Conservation (phyloP, 116 monocot genomes). For the Posidonia oceanica region DNA sequence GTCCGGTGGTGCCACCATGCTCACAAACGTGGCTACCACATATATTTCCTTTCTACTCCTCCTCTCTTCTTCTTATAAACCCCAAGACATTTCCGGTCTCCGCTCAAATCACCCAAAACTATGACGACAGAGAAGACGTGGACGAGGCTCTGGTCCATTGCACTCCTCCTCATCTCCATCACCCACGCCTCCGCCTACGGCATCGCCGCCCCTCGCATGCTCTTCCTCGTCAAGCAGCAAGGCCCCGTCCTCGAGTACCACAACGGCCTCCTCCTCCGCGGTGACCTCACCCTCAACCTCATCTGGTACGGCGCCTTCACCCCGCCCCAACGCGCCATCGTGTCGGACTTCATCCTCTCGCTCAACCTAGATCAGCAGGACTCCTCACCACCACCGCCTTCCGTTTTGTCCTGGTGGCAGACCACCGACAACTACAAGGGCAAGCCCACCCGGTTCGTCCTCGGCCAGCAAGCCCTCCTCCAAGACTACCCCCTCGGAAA, state of each 20-base stretch:
- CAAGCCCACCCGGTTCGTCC: not conserved
- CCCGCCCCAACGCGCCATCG: conserved; percentile 12
- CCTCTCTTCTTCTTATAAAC: no score
- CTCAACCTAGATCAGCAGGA: conserved; percentile 8
- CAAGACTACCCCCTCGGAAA: conserved; percentile 3
- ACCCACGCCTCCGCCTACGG: conserved; percentile 1
- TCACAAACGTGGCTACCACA: no score
- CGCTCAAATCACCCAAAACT: no score
- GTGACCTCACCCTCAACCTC: conserved; percentile 16
- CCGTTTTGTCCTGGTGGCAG: conserved; percentile 34
- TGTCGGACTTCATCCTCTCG: conserved; percentile 29
- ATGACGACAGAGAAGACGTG: not conserved
- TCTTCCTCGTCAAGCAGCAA: conserved; percentile 15
- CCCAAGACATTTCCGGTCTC: no score
- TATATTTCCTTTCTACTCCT: no score
- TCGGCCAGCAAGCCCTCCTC: conserved; percentile 12
- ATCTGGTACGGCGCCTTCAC: conserved; percentile 26
- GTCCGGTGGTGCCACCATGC: no score
- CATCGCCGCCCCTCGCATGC: conserved; percentile 4
- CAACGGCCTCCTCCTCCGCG: conserved; percentile 23
- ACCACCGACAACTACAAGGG: conserved; percentile 12
- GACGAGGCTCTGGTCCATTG: not conserved
- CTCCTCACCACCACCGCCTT: conserved; percentile 8
- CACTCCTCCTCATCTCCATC: not conserved
- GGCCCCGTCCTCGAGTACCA: conserved; percentile 24